Base-by-base conservation (phyloP, 305 asterid genomes). In the Salvia sclarea region DNA sequence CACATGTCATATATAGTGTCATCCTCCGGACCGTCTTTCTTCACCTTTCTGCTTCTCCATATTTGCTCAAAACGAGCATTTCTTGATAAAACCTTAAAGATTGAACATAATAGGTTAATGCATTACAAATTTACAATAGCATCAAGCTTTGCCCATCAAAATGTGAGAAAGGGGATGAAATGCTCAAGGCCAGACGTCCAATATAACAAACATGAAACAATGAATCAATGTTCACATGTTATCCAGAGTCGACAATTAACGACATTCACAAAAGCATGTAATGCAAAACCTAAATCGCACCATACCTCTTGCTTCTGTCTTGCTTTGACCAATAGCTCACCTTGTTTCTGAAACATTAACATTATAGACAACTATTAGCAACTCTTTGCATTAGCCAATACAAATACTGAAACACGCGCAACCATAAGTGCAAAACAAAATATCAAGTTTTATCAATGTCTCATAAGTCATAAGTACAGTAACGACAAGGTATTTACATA, bases 41-140 rank as follows among this genome's bases (percentile, higher is more conserved):
- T 83, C 58, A 74, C 84, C 72, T 81, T 89, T 69, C 98, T 80
- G 78, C 96, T 84, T 86, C 90, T 89, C 99, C 99, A 91, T 83
- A 94, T 86, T 94, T 91, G 99, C 82, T 87, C 93, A 79, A 91
- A 94, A 66, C 97, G 99, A 33, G 99, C 92, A 76, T 78, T 74
- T 79, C 85, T 89, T 17, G 98, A 76, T 73, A 77, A 49, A 72
- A 69, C 84, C 99, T 93, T 58, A 24, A 62, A 68, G 59, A 37
- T 62, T 8, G 57, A 57, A 55, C 68, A 40, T 61, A 24, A 17
- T 60, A 40, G 53, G 58, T 64, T 31, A 18, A 41, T 25, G 70
- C 31, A 66, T 49, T 49, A n/a, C n/a, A n/a, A n/a, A 53, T 8
- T 37, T 22, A n/a, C 53, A 30, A 31, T 53, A 20, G 9, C 17